Evolutionary conservation across 306 rosid genomes (phyloP).

Genomic region (Leucaena leucocephala): DNA sequence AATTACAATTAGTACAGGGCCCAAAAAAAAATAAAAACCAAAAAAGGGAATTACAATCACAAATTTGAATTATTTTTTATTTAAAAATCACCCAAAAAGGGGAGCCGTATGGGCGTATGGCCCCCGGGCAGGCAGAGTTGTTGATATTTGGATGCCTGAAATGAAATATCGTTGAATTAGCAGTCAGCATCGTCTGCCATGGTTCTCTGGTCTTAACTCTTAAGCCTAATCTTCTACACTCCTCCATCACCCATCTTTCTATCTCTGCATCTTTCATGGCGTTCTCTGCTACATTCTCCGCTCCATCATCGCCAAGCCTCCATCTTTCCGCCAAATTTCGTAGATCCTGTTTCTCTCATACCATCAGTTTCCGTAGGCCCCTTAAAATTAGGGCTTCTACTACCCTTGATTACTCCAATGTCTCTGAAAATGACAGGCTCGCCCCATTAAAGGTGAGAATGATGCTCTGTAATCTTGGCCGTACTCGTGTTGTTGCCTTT

Average conservation of each 20-base stretch:
- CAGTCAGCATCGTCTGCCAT: conserved; percentile 39
- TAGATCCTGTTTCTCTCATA: conserved; percentile 43
- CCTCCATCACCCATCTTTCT: background rate
- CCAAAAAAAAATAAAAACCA: too few species aligned
- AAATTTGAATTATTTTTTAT: too few species aligned
- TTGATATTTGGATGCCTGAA: background rate
- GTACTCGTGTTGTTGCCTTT: background rate
- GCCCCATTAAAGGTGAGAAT: conserved; percentile 61
- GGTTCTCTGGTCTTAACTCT: background rate
- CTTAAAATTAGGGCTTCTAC: conserved; percentile 68
- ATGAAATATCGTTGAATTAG: conserved; percentile 40
- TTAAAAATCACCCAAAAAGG: too few species aligned
- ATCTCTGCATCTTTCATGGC: conserved; percentile 57
- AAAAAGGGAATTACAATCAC: too few species aligned
- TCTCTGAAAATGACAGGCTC: conserved; percentile 57
- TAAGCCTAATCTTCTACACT: background rate
- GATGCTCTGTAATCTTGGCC: background rate
- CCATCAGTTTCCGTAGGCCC: conserved; percentile 45
- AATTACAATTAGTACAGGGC: too few species aligned
- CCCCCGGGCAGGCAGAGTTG: background rate
- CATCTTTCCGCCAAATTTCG: conserved; percentile 46
- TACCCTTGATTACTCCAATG: conserved; percentile 70
- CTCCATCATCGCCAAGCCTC: conserved; percentile 54
- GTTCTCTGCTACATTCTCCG: conserved; percentile 58
- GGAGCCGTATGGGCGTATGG: background rate